Evolutionary conservation across 192 early-diverging fungal genomes (phyloP).

Genomic region (Coemansia sp.): DNA sequence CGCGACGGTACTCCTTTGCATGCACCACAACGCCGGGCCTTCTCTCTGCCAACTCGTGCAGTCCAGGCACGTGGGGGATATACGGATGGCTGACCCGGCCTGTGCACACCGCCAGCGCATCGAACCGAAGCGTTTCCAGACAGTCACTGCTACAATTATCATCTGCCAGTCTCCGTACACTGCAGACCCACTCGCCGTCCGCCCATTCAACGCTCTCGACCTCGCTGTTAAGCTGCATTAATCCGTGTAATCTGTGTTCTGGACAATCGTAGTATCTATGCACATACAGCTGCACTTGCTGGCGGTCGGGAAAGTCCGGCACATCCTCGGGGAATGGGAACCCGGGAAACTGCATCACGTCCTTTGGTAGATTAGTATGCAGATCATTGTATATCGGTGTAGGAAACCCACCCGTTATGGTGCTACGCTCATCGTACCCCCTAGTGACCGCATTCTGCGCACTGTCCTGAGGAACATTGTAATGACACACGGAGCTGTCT

Average conservation of each 20-base stretch:
- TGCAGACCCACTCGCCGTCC: constrained; percentile 26
- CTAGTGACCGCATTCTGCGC: not conserved
- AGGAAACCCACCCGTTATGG: constrained; percentile 24
- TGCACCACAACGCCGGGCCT: constrained; percentile 8
- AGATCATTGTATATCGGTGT: constrained; percentile 49
- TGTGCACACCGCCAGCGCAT: constrained; percentile 55
- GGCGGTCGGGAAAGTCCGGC: constrained; percentile 51
- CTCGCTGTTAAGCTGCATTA: constrained; percentile 43
- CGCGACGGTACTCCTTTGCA: constrained; percentile 37
- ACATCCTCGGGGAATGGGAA: constrained; percentile 31
- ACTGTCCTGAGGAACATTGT: constrained; percentile 33
- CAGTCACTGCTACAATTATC: not conserved
- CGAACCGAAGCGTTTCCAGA: constrained; percentile 29
- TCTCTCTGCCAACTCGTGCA: constrained; percentile 10
- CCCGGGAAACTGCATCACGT: constrained; percentile 57
- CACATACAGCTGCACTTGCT: constrained; percentile 45
- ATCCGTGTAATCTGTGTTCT: constrained; percentile 11
- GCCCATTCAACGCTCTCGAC: constrained; percentile 29
- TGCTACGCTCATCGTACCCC: constrained; percentile 19
- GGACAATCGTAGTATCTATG: constrained; percentile 20
- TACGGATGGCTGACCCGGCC: constrained; percentile 56
- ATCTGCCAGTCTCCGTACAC: constrained; percentile 19
- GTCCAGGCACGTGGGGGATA: constrained; percentile 53
- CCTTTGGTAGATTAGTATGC: constrained; percentile 57
- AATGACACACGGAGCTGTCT: constrained; percentile 20